Percentiles rank a stretch among this genome's conserved stretches.
Evolutionary conservation across 352 stramenopile genomes (phyloP).

Genomic region (Pythium graminicola): DNA sequence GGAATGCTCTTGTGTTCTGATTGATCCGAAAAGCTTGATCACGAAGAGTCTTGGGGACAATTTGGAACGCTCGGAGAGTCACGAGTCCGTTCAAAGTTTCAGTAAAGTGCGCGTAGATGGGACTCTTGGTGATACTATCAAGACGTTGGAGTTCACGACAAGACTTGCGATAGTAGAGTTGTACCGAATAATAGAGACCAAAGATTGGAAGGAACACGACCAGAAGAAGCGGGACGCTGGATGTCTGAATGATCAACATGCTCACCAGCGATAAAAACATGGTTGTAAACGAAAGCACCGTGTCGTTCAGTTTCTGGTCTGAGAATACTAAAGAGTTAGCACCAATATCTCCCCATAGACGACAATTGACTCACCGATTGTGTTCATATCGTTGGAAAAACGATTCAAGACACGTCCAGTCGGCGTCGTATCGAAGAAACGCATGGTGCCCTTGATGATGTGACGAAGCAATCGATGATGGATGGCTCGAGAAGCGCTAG

Average conservation of each 20-base stretch:
- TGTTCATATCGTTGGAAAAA: slow-evolving; percentile 66
- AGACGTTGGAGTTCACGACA: slow-evolving; percentile 62
- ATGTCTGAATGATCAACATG: slow-evolving; percentile 48
- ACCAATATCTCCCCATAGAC: not conserved
- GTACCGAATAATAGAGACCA: slow-evolving; percentile 53
- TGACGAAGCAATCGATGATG: slow-evolving; percentile 53
- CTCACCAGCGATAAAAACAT: slow-evolving; percentile 44
- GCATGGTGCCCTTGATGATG: slow-evolving; percentile 71
- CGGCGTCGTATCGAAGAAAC: slow-evolving; percentile 82
- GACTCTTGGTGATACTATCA: slow-evolving; percentile 59
- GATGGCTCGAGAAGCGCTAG: slow-evolving; percentile 53
- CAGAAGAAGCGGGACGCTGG: slow-evolving; percentile 38
- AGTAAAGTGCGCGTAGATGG: slow-evolving; percentile 90
- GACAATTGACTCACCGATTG: slow-evolving; percentile 33
- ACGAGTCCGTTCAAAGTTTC: slow-evolving; percentile 82
- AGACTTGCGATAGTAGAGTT: slow-evolving; percentile 59
- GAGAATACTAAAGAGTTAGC: not conserved
- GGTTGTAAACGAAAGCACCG: slow-evolving; percentile 38
- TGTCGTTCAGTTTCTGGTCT: slow-evolving; percentile 55
- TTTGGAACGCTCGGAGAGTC: slow-evolving; percentile 64
- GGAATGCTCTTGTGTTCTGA: slow-evolving; percentile 81
- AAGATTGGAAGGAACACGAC: slow-evolving; percentile 57
- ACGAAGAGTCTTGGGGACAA: slow-evolving; percentile 31
- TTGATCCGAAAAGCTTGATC: slow-evolving; percentile 45
- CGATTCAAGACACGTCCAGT: slow-evolving; percentile 74